Conservation (phyloP, 1,139 yeast species). For the Petasospora fabianii region DNA sequence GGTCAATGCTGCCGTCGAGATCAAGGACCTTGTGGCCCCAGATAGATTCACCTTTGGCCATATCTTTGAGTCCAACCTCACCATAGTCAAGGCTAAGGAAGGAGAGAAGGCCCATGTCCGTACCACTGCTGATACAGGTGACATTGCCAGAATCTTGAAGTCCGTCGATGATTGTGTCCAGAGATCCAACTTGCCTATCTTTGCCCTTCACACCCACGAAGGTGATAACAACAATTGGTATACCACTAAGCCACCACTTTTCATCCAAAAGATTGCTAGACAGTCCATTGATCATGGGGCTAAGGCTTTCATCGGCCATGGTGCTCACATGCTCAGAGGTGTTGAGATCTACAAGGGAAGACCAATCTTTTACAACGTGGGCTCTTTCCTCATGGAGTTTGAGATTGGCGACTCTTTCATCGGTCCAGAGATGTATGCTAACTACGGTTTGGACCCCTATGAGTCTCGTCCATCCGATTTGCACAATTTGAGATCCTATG, state of each 20-base stretch:
- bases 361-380: constrained; percentile 28
- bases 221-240: constrained; percentile 29
- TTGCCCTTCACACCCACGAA: constrained; percentile 27
- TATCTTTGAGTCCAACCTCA: constrained; percentile 26
- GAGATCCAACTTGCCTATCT: constrained; percentile 26
- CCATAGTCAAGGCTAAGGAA: constrained; percentile 18
- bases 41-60: constrained; percentile 27
- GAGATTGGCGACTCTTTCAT: constrained; percentile 26
- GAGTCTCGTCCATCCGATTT: constrained; percentile 27
- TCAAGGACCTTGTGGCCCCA: constrained; percentile 21
- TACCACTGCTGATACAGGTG: constrained; percentile 21
- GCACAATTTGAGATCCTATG: constrained; percentile 26
- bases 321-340: constrained; percentile 29
- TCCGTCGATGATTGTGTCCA: constrained; percentile 24
- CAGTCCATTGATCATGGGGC: constrained; percentile 27
- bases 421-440: constrained; percentile 27
- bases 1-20: constrained; percentile 24
- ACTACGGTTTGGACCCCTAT: constrained; percentile 20
- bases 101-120: constrained; percentile 26
- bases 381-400: constrained; percentile 27
- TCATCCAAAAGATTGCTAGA: constrained; percentile 25
- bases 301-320: constrained; percentile 27
- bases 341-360: constrained; percentile 28
- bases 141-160: constrained; percentile 21
- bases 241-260: constrained; percentile 25